Conservation (phyloP, 2,329 filamentous ascomycete genomes). For the Xylaria sp. region DNA sequence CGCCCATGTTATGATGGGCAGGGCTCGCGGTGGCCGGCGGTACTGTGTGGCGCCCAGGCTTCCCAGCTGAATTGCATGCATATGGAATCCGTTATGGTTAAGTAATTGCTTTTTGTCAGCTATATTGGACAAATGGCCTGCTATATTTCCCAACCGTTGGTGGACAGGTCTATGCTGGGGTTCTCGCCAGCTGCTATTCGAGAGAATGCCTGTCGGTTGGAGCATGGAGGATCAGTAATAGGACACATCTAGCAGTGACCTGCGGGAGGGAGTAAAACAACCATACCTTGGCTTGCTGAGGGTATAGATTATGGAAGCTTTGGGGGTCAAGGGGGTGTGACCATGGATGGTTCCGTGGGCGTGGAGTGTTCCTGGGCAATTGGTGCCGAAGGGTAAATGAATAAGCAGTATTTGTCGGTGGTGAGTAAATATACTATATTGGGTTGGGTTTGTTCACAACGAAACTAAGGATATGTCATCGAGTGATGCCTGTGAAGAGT, state of each 20-base stretch:
- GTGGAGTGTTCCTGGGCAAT: constrained; percentile 7
- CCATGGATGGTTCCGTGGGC: constrained; percentile 8
- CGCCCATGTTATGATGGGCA: constrained; percentile 26
- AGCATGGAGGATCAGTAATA: constrained; percentile 12
- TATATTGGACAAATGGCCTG: constrained; percentile 19
- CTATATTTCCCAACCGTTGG: constrained; percentile 16
- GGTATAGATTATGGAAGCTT: constrained; percentile 1
- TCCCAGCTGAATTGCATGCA: constrained; percentile 32
- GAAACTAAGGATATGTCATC: background rate
- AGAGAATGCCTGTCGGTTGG: background rate
- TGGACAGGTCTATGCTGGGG: constrained; percentile 9
- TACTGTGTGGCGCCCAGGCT: constrained; percentile 30
- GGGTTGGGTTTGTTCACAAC: background rate
- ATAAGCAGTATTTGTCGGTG: background rate
- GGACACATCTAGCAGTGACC: background rate
- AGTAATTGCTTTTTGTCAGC: constrained; percentile 29
- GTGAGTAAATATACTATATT: background rate
- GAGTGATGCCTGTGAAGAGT: background rate
- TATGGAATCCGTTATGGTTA: constrained; percentile 6
- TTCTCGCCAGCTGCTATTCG: constrained; percentile 13
- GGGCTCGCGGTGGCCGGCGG: constrained; percentile 25
- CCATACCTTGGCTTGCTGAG: constrained; percentile 1
- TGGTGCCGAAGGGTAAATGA: background rate
- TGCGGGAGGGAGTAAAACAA: constrained; percentile 1
- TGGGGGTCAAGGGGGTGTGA: constrained; percentile 8